Percentiles rank a stretch among this genome's conserved stretches.
Conservation (phyloP, 2,329 filamentous ascomycete species). For the Verruconis gallopava region DNA sequence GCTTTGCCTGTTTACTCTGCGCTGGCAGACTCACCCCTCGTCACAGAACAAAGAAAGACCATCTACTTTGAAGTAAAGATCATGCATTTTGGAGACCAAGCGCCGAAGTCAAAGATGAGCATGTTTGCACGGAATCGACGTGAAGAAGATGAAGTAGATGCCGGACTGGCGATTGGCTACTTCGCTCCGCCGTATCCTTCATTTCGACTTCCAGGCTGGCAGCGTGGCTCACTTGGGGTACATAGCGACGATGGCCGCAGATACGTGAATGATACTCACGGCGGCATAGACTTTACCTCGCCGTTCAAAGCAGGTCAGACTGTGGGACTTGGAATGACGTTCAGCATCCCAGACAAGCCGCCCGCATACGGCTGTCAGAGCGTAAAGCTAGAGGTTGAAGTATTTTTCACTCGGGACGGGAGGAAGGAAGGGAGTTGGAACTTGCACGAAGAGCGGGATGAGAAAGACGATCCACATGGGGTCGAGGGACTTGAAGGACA, state of each 20-base stretch:
- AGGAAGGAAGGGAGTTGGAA: constrained; percentile 50
- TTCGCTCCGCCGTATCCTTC: constrained; percentile 61
- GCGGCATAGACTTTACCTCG: constrained; percentile 54
- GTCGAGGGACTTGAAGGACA: constrained; percentile 56
- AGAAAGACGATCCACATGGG: constrained; percentile 43
- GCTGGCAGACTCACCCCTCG: constrained; percentile 44
- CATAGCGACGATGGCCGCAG: constrained; percentile 68
- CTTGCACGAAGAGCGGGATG: constrained; percentile 61
- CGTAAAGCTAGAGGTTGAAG: constrained; percentile 36
- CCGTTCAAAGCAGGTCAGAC: constrained; percentile 53
- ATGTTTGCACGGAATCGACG: constrained; percentile 3
- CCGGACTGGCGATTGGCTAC: constrained; percentile 56
- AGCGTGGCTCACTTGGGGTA: constrained; percentile 60
- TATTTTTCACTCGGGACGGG: constrained; percentile 63
- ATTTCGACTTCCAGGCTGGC: constrained; percentile 71
- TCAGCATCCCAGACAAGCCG: constrained; percentile 30
- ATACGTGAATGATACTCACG: constrained; percentile 63
- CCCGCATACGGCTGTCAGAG: constrained; percentile 16
- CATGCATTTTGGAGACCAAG: constrained; percentile 25
- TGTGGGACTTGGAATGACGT: constrained; percentile 59
- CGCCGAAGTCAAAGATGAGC: background rate
- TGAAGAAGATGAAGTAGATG: constrained; percentile 20
- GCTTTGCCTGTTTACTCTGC: constrained; percentile 57
- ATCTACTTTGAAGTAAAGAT: constrained; percentile 64
- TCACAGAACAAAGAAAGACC: constrained; percentile 36